These are phyloP conservation scores for Inonotus obliquus DNA, from an alignment of 1,284 basidiomycete species.

Conservation along the genomic window DNA sequence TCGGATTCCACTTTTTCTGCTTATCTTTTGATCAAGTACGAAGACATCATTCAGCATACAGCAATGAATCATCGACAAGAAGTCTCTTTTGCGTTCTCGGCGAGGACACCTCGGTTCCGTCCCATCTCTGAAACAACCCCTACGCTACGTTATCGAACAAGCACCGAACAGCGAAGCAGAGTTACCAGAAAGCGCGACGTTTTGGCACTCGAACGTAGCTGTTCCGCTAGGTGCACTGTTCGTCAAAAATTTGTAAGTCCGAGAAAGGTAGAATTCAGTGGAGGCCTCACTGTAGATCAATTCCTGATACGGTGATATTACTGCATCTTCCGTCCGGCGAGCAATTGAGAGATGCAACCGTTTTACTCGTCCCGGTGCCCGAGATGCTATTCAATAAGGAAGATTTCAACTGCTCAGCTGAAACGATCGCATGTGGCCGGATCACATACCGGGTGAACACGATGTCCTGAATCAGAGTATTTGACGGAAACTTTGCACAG, in stretches of 20 bases:
- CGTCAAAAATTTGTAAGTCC: neutral
- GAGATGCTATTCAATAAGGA: constrained; percentile 39
- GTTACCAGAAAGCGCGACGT: constrained; percentile 30
- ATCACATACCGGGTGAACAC: constrained; percentile 24
- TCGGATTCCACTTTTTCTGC: neutral
- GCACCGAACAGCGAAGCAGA: constrained; percentile 29
- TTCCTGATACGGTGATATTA: constrained; percentile 44
- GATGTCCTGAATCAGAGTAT: constrained; percentile 41
- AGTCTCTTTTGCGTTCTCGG: neutral
- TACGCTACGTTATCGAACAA: constrained; percentile 24
- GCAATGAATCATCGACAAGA: neutral
- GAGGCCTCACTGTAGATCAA: constrained; percentile 33
- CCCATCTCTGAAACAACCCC: neutral
- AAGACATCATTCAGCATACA: neutral
- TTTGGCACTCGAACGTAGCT: constrained; percentile 31
- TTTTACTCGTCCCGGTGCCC: constrained; percentile 49
- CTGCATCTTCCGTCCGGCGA: constrained; percentile 48
- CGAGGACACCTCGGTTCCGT: neutral
- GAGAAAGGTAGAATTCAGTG: neutral
- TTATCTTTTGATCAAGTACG: neutral
- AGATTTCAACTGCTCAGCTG: neutral
- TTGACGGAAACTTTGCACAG: constrained; percentile 49
- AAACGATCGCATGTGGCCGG: neutral
- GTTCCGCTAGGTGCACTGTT: constrained; percentile 28
- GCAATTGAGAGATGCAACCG: constrained; percentile 53